Base-by-base conservation (phyloP, 2,329 filamentous ascomycete species). In the Aspergillus tamarii region DNA sequence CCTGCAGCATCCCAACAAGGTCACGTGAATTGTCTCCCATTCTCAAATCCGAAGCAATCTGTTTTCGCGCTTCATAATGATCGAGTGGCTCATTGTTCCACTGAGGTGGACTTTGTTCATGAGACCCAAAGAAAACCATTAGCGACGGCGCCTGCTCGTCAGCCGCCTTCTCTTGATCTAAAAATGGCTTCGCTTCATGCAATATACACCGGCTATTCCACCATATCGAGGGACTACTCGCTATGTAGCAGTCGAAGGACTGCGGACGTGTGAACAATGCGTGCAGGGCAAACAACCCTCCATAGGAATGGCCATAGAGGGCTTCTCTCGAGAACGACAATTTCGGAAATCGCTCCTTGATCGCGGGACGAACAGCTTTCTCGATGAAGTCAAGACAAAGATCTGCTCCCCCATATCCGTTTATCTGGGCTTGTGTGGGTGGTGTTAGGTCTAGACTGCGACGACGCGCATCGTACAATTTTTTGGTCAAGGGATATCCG, bases 221-320 rank as follows among this genome's bases (percentile, higher is more conserved):
- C 77, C 78, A 84, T 3, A 84, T 79, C 0, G 78, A 80, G 0
- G 82, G 83, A 46, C 82, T 84, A n/a, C 78, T 80, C 3, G 79
- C 77, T 16, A 84, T 75, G 64, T 79, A 83, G 19, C 75, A 79
- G 62, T 84, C 74, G 60, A 85, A 85, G 2, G 78, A 71, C 1
- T 70, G 66, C 0, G 81, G 78, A 1, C 77, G 73, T 0, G 76
- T 80, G 59, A 82, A 81, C 10, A 85, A 72, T 0, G 80, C 75
- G 61, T 84, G 81, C 4, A 85, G 73, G 0, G 78, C 74, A 48
- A 84, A 84, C 3, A 85, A 70, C 0, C 83, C 83, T 0, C 82
- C 83, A 30, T 82, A 84, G 0, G 83, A 85, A 63, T 85, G 83
- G 0, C 83, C 83, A 56, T 78, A 84, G 0, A 85, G 74, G 0